Base-by-base conservation (phyloP, 352 stramenopile genomes). In the Globisporangium uncinulatum region DNA sequence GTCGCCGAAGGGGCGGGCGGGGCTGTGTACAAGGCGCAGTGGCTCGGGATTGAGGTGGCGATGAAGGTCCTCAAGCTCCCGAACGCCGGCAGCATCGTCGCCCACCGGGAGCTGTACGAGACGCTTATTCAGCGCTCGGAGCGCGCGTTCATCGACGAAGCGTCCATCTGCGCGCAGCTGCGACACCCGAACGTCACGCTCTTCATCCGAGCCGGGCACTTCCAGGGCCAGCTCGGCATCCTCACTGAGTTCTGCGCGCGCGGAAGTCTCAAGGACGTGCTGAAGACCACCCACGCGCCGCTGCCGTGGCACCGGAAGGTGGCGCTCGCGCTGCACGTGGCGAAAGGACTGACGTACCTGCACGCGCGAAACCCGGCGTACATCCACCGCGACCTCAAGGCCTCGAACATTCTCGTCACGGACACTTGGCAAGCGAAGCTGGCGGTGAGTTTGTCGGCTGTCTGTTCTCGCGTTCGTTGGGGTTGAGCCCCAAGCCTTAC, bases 381-480 rank as follows among this genome's bases (percentile, higher is more conserved):
- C 48, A 66, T 89, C 50, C 79, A 89, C 41, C 79, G 79, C 46
- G 79, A 89, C 60, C 57, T 89, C 43, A 89, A 89, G 57, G 73
- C 69, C 19, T 84, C 75, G 29, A 89, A 89, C 58, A 89, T 87
- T 42, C 63, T 89, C 9, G 77, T 89, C 34, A 89, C 79, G n/a
- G 73, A 78, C n/a, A 73, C 80, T 57, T 89, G 79, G 77, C 83
- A 76, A 17, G 76, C 76, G 29, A 89, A 89, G 53, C 79, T 89
- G n/a, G 67, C 79, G 42, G 66, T 73, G 42, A 41, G 55, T 50
- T 6, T 31, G 24, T 29, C 24, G 24, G 24, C 34, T 3, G 6
- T 56, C 1, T 44, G 15, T 29, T 17, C 6, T 4, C 5, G n/a
- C 4, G 14, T 6, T 17, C 42, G 42, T 14, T 29, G 19, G 2